Conservation (phyloP, 2,329 filamentous ascomycete genomes). For the Diaporthe ampelina region DNA sequence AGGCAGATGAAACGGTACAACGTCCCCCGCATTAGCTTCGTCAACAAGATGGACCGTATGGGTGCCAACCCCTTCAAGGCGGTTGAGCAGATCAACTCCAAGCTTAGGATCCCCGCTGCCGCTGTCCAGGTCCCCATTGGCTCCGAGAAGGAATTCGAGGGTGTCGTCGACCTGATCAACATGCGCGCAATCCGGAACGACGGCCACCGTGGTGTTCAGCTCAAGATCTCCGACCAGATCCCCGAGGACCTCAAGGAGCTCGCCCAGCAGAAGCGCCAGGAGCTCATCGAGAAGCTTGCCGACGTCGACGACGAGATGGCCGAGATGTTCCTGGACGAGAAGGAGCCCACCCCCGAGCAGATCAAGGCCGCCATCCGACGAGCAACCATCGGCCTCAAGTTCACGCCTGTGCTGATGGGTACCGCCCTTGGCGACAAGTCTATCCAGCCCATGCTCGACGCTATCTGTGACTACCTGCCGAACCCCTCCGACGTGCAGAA, state of each 20-base stretch:
- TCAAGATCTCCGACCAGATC: slow-evolving; percentile 83
- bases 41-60: slow-evolving; percentile 99
- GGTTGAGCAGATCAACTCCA: slow-evolving; percentile 96
- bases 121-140: slow-evolving; percentile 97
- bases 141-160: slow-evolving; percentile 89
- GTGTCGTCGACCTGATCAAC: slow-evolving; percentile 90
- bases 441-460: slow-evolving; percentile 95
- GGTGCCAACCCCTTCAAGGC: slow-evolving; percentile 98
- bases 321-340: slow-evolving; percentile 92
- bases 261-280: slow-evolving; percentile 84
- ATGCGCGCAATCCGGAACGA: slow-evolving; percentile 97
- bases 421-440: slow-evolving; percentile 95
- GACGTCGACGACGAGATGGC: slow-evolving; percentile 99
- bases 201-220: slow-evolving; percentile 82
- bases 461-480: slow-evolving; percentile 94
- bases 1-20: slow-evolving; percentile 99
- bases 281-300: slow-evolving; percentile 93
- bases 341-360: slow-evolving; percentile 82
- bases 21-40: slow-evolving; percentile 92
- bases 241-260: slow-evolving; percentile 84
- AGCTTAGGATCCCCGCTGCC: slow-evolving; percentile 92
- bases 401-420: slow-evolving; percentile 96
- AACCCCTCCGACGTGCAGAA: slow-evolving; percentile 93
- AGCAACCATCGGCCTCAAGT: slow-evolving; percentile 89
- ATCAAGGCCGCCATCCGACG: slow-evolving; percentile 94